A percentile compares a stretch with the other conserved stretches of the same genome.
phyloP scores from a whole-genome alignment of 179 eudicot genomes.

The Spergularia azorica region DNA sequence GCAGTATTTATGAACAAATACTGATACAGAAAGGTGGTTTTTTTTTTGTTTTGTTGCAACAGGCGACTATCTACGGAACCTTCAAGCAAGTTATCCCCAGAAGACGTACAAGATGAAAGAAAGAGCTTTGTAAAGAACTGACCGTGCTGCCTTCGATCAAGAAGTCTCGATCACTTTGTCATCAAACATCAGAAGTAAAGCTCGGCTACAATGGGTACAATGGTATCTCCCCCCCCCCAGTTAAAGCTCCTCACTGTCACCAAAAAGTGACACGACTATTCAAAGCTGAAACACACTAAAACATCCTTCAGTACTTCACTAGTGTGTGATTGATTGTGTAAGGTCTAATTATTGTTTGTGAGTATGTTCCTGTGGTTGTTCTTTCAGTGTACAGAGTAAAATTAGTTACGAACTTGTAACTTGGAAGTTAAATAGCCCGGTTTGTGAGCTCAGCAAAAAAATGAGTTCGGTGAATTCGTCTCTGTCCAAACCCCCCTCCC shows the following conservation, averaged over 20 bases:
- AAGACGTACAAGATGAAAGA: conserved; percentile 48
- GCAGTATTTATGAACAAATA: neutral
- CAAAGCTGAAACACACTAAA: conserved; percentile 3
- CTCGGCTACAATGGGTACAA: neutral
- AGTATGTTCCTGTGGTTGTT: neutral
- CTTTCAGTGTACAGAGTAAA: conserved; percentile 20
- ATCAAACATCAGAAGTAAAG: conserved; percentile 11
- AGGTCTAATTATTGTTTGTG: conserved; percentile 12
- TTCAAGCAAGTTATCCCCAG: conserved; percentile 63
- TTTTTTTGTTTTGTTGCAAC: conserved; percentile 13
- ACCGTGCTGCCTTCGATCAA: conserved; percentile 10
- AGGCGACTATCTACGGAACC: conserved; percentile 50
- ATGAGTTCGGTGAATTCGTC: neutral
- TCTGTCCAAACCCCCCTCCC: neutral
- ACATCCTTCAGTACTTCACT: neutral
- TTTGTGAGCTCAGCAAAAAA: neutral
- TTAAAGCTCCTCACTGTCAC: neutral
- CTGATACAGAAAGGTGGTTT: neutral
- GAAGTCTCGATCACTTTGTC: conserved; percentile 26
- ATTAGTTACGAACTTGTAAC: conserved; percentile 14
- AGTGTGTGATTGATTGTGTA: conserved; percentile 10
- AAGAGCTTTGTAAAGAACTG: conserved; percentile 28
- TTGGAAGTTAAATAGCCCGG: neutral
- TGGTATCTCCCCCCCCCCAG: neutral
- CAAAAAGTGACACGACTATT: conserved; percentile 1